Evolutionary conservation across 2,329 filamentous ascomycete species (phyloP).

Genomic region (Microsporum ferrugineum): DNA sequence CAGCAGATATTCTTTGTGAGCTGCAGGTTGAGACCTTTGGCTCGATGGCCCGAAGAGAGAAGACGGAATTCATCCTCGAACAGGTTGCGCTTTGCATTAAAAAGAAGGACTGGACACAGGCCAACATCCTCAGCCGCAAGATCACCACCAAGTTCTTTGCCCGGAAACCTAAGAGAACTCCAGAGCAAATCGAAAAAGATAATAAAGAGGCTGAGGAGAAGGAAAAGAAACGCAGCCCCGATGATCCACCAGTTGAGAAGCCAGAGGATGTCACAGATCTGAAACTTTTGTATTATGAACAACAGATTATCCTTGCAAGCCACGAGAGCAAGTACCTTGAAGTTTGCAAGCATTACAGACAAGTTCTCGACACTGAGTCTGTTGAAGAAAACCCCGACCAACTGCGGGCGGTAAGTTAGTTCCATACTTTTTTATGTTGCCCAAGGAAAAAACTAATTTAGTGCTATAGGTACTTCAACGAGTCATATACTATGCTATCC

Average conservation of each 20-base stretch:
- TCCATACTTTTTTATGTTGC: not conserved
- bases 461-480: slow-evolving; percentile 64
- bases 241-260: slow-evolving; percentile 62
- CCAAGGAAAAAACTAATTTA: slow-evolving; percentile 5
- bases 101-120: slow-evolving; percentile 91
- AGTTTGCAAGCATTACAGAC: slow-evolving; percentile 94
- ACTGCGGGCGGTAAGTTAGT: slow-evolving; percentile 61
- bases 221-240: slow-evolving; percentile 65
- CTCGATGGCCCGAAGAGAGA: slow-evolving; percentile 92
- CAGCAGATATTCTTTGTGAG: slow-evolving; percentile 88
- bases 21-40: slow-evolving; percentile 98
- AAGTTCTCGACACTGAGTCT: slow-evolving; percentile 90
- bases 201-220: slow-evolving; percentile 67
- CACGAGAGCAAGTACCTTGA: slow-evolving; percentile 97
- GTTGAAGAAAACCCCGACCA: slow-evolving; percentile 82
- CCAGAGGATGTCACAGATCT: slow-evolving; percentile 90
- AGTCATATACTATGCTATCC: slow-evolving; percentile 94
- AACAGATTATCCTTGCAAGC: slow-evolving; percentile 90
- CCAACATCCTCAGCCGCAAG: slow-evolving; percentile 85
- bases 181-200: slow-evolving; percentile 83
- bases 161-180: slow-evolving; percentile 79
- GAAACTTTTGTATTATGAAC: slow-evolving; percentile 92
- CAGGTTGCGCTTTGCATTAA: slow-evolving; percentile 93
- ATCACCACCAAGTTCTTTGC: slow-evolving; percentile 90
- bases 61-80: slow-evolving; percentile 96